Conservation (phyloP, 2,329 filamentous ascomycete genomes). For the Epichloe gansuensis region DNA sequence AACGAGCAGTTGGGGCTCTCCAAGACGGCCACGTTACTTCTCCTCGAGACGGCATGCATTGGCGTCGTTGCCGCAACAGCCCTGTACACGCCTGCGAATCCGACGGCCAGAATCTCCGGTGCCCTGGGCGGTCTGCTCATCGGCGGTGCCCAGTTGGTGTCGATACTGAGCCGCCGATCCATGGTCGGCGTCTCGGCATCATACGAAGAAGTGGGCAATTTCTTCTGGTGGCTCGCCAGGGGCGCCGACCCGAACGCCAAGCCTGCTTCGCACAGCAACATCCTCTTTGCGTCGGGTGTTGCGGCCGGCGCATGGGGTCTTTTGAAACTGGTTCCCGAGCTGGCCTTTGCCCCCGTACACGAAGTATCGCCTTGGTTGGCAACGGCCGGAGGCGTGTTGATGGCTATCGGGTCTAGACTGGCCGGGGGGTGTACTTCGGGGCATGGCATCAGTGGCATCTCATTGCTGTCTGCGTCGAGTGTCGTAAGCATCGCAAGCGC, state of each 20-base stretch:
- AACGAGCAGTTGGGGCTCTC: conserved; percentile 29
- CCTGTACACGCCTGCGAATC: conserved; percentile 19
- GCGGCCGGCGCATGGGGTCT: conserved; percentile 32
- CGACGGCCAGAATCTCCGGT: conserved; percentile 22
- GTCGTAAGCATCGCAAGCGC: conserved; percentile 46
- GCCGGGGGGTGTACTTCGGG: conserved; percentile 57
- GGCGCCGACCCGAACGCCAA: conserved; percentile 14
- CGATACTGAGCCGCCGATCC: conserved; percentile 36
- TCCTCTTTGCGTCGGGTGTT: conserved; percentile 41
- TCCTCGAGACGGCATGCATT: conserved; percentile 30
- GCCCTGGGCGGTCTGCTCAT: conserved; percentile 47
- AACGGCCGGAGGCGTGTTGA: conserved; percentile 39
- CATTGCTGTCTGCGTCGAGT: conserved; percentile 48
- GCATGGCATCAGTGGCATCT: conserved; percentile 55
- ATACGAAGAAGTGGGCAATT: conserved; percentile 47
- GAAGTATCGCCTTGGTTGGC: conserved; percentile 27
- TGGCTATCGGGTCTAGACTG: conserved; percentile 47
- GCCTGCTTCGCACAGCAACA: conserved; percentile 26
- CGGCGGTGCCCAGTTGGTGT: conserved; percentile 43
- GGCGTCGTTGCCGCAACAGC: conserved; percentile 27
- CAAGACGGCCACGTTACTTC: conserved; percentile 22
- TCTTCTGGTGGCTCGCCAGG: conserved; percentile 32
- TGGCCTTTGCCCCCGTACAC: conserved; percentile 14
- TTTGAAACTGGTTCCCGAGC: conserved; percentile 18
- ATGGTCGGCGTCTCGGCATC: conserved; percentile 48